These are phyloP conservation scores for Emiliania huxleyi DNA, from an alignment of 78 protist species.

Conservation along the genomic window DNA sequence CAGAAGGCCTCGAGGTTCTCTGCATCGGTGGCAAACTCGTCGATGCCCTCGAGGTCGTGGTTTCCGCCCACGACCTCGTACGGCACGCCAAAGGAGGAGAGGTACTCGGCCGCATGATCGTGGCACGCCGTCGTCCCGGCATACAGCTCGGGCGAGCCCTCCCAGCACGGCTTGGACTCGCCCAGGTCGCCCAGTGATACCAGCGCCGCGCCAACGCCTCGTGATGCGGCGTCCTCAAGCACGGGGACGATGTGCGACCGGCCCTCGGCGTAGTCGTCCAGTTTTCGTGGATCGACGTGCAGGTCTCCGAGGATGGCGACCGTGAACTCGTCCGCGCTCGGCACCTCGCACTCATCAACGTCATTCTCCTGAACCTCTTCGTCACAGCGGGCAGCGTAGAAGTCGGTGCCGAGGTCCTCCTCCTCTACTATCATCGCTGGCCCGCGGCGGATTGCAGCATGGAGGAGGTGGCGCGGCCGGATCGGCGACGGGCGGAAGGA, in stretches of 20 bases:
- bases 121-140: slow-evolving; percentile 35
- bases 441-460: too few species aligned
- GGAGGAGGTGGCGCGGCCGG: too few species aligned
- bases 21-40: slow-evolving; percentile 30
- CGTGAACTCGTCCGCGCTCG: not conserved
- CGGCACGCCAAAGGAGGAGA: slow-evolving; percentile 36
- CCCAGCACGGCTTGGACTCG: slow-evolving; percentile 24
- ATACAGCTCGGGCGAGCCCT: slow-evolving; percentile 13
- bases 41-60: slow-evolving; percentile 43
- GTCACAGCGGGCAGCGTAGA: not conserved
- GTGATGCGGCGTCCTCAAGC: not conserved
- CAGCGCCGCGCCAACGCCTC: not conserved
- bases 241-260: not conserved
- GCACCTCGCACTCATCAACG: not conserved
- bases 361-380: too few species aligned
- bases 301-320: slow-evolving; percentile 30
- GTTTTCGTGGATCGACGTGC: slow-evolving; percentile 34
- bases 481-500: too few species aligned
- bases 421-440: too few species aligned
- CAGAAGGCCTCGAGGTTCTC: slow-evolving; percentile 8
- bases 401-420: not conserved
- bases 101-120: slow-evolving; percentile 30
- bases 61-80: slow-evolving; percentile 38
- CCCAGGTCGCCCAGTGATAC: slow-evolving; percentile 32
- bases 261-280: slow-evolving; percentile 23